A percentile compares a stretch with the other conserved stretches of the same genome.
These are phyloP conservation scores for Citrus maxima DNA, from an alignment of 345 rosid species.

Conservation along the genomic window DNA sequence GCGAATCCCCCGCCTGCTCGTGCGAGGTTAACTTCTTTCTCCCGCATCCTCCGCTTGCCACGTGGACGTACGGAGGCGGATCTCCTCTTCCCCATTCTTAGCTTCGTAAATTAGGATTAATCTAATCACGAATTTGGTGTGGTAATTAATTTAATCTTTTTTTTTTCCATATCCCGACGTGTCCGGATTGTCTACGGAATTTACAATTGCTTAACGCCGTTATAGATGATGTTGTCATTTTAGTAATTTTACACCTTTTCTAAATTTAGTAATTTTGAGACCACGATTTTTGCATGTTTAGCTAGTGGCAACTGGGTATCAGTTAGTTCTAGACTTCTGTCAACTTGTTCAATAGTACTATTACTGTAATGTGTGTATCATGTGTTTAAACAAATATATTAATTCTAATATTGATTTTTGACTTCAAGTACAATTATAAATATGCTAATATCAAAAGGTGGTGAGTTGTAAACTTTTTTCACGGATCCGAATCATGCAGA, in stretches of 20 bases:
- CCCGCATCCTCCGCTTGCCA: background rate
- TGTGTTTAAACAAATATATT: background rate
- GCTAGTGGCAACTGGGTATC: background rate
- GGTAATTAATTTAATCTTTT: background rate
- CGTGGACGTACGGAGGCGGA: background rate
- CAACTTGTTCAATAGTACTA: background rate
- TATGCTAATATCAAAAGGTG: background rate
- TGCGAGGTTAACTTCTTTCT: background rate
- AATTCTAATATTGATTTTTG: background rate
- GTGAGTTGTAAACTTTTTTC: background rate
- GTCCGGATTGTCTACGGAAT: background rate
- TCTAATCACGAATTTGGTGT: background rate
- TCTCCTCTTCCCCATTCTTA: background rate
- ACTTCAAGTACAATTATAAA: background rate
- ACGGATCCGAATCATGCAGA: background rate
- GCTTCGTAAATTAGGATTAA: background rate
- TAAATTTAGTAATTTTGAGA: background rate
- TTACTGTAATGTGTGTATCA: background rate
- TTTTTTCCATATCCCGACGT: background rate
- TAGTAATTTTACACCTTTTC: background rate
- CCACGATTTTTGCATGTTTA: background rate
- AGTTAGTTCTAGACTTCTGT: background rate
- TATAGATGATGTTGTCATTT: background rate
- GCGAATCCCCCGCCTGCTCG: constrained; percentile 8
- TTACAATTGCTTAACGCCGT: background rate